Conservation (phyloP, 192 early-diverging fungal species). For the Mortierella antarctica region DNA sequence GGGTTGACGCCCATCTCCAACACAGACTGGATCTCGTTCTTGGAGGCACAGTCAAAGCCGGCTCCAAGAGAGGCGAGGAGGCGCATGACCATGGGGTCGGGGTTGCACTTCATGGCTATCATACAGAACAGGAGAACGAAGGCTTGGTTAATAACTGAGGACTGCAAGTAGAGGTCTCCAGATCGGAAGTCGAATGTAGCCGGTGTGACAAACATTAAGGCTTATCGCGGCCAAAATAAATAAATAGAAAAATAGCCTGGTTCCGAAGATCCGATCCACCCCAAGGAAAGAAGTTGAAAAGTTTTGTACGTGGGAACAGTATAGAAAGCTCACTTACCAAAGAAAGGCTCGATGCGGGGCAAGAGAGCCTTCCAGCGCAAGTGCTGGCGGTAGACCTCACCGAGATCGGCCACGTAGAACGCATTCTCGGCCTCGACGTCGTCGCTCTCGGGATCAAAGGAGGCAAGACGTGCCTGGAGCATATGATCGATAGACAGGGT, state of each 20-base stretch:
- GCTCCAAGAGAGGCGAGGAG: constrained; percentile 83
- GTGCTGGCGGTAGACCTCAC: constrained; percentile 90
- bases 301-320: constrained; percentile 1
- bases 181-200: too few species aligned
- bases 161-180: too few species aligned
- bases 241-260: too few species aligned
- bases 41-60: constrained; percentile 99
- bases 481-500: constrained; percentile 51
- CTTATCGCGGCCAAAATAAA: too few species aligned
- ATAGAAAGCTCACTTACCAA: constrained; percentile 66
- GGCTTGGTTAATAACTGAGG: not conserved
- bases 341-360: constrained; percentile 96
- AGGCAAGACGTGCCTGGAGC: constrained; percentile 48
- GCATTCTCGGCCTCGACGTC: constrained; percentile 84
- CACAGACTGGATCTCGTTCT: constrained; percentile 87
- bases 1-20: constrained; percentile 79
- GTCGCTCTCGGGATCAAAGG: constrained; percentile 37
- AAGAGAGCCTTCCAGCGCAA: constrained; percentile 83
- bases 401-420: constrained; percentile 96
- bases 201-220: too few species aligned
- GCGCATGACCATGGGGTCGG: constrained; percentile 86
- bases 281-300: too few species aligned
- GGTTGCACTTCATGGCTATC: constrained; percentile 96
- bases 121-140: not conserved
- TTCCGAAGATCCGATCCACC: too few species aligned